Evolutionary conservation across 2,329 filamentous ascomycete species (phyloP).

Genomic region (Xylariaceae sp.): DNA sequence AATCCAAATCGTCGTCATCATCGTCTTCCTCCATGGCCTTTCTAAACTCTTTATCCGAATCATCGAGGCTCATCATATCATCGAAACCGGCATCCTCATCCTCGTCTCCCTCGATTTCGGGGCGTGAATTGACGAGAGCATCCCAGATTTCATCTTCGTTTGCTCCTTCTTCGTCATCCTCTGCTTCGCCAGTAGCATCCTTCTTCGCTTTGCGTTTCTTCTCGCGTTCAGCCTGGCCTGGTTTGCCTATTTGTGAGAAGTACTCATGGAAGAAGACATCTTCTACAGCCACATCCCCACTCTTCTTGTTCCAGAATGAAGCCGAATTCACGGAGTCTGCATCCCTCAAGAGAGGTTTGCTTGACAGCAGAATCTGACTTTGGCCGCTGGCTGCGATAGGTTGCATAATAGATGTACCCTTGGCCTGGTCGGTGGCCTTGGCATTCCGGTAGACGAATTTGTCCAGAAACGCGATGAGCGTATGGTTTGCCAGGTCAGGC

Average conservation of each 20-base stretch:
- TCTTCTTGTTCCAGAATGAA: constrained; percentile 88
- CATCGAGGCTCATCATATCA: constrained; percentile 47
- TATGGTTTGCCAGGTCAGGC: constrained; percentile 88
- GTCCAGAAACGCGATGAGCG: constrained; percentile 93
- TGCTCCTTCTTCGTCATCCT: constrained; percentile 63
- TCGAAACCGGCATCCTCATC: constrained; percentile 56
- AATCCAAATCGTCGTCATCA: constrained; percentile 46
- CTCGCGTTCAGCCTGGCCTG: constrained; percentile 59
- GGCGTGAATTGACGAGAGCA: constrained; percentile 80
- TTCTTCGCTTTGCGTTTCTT: constrained; percentile 51
- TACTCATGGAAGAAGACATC: constrained; percentile 99
- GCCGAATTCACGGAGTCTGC: constrained; percentile 74
- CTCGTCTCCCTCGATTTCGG: constrained; percentile 74
- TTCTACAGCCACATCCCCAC: constrained; percentile 84
- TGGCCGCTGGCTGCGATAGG: constrained; percentile 68
- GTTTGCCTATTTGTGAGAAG: constrained; percentile 77
- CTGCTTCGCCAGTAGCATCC: constrained; percentile 22
- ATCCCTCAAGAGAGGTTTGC: constrained; percentile 50
- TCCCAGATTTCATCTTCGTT: constrained; percentile 89
- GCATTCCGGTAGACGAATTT: constrained; percentile 98
- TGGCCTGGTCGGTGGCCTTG: constrained; percentile 70
- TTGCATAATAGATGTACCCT: constrained; percentile 95
- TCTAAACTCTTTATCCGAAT: constrained; percentile 51
- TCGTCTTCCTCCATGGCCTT: constrained; percentile 46
- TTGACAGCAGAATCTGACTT: constrained; percentile 62